A percentile compares a stretch with the other conserved stretches of the same genome.
Evolutionary conservation across 768 basidiomycete genomes (phyloP).

Genomic region (Strobilomyces dryophilus): DNA sequence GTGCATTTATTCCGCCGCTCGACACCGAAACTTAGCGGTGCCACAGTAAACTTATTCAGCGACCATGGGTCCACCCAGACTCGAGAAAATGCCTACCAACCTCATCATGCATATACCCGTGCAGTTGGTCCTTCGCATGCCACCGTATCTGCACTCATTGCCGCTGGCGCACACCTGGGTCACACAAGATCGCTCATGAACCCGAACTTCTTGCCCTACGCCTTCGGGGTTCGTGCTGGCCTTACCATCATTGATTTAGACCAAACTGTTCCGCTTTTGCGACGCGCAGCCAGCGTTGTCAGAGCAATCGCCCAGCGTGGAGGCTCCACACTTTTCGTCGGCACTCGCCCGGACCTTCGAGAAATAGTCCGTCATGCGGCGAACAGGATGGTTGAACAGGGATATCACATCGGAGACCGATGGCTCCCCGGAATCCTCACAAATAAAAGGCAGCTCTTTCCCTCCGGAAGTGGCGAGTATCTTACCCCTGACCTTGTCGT

Average conservation of each 20-base stretch:
- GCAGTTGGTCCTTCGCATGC: conserved; percentile 56
- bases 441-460: conserved; percentile 74
- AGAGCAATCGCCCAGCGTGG: conserved; percentile 76
- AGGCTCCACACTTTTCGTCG: conserved; percentile 87
- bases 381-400: conserved; percentile 72
- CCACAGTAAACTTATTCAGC: conserved; percentile 56
- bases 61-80: conserved; percentile 77
- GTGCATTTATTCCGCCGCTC: conserved; percentile 20
- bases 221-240: conserved; percentile 87
- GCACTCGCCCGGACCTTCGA: conserved; percentile 77
- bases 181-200: conserved; percentile 83
- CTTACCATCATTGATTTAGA: conserved; percentile 94
- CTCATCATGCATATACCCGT: conserved; percentile 64
- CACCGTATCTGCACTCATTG: conserved; percentile 86
- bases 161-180: conserved; percentile 91
- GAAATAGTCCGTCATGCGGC: conserved; percentile 75
- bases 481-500: conserved; percentile 83
- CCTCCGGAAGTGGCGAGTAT: conserved; percentile 49
- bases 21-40: conserved; percentile 8
- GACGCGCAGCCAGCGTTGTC: conserved; percentile 85
- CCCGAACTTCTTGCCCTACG: conserved; percentile 86
- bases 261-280: conserved; percentile 85
- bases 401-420: conserved; percentile 78
- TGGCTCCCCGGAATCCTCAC: conserved; percentile 98
- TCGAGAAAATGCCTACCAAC: conserved; percentile 63